phyloP scores from a whole-genome alignment of 495 filamentous ascomycete genomes.

The Daldinia concentrica region DNA sequence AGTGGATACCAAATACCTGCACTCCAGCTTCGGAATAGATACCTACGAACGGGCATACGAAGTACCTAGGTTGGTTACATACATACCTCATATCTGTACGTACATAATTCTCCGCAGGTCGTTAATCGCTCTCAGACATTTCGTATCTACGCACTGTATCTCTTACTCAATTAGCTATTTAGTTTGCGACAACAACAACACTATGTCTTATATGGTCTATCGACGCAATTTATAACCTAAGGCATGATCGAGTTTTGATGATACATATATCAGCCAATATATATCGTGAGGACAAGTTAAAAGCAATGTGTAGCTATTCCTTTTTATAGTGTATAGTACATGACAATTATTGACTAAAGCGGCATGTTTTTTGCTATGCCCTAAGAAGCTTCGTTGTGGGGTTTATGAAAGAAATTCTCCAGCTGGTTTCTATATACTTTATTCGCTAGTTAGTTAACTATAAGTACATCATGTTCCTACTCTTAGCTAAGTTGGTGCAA shows the following conservation, averaged over 20 bases:
- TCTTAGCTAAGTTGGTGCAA: neutral
- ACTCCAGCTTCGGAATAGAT: neutral
- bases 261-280: neutral
- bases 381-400: neutral
- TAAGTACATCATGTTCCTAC: neutral
- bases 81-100: neutral
- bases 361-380: neutral
- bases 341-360: no score
- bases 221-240: neutral
- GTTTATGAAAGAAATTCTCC: neutral
- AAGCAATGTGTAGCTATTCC: no score
- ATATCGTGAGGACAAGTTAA: no score
- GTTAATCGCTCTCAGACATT: neutral
- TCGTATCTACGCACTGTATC: neutral
- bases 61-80: no score
- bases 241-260: neutral
- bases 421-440: neutral
- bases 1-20: neutral
- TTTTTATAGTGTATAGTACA: no score
- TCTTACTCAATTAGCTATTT: no score
- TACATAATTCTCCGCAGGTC: neutral
- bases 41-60: neutral
- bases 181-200: no score
- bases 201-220: neutral
- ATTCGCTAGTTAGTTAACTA: no score